These are phyloP conservation scores for Kwoniella shivajii DNA, from an alignment of 1,284 basidiomycete species.

Conservation along the genomic window DNA sequence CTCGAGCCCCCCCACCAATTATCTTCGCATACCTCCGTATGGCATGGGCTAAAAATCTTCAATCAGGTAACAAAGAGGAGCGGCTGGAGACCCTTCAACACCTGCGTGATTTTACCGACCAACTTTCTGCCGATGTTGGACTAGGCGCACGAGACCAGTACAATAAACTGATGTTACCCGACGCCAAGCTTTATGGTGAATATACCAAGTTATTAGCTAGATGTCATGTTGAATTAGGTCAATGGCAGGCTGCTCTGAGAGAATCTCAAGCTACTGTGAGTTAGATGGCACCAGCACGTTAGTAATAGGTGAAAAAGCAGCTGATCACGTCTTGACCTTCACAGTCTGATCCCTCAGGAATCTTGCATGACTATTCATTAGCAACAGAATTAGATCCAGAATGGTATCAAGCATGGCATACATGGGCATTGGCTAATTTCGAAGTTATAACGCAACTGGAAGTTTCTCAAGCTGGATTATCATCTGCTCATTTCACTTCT, in stretches of 20 bases:
- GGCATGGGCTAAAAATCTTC: constrained; percentile 82
- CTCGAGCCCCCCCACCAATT: constrained; percentile 88
- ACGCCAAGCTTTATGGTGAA: constrained; percentile 68
- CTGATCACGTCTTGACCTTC: neutral
- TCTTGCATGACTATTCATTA: constrained; percentile 79
- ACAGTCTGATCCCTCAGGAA: constrained; percentile 75
- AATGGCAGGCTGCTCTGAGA: constrained; percentile 86
- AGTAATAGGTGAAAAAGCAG: neutral
- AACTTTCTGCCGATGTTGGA: constrained; percentile 73
- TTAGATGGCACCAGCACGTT: constrained; percentile 12
- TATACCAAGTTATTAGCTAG: constrained; percentile 87
- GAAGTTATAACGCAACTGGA: constrained; percentile 88
- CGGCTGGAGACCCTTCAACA: constrained; percentile 73
- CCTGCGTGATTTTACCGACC: constrained; percentile 80
- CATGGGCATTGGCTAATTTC: constrained; percentile 96
- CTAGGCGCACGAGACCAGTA: constrained; percentile 60
- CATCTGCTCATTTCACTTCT: constrained; percentile 70
- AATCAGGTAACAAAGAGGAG: constrained; percentile 31
- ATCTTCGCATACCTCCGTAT: constrained; percentile 97
- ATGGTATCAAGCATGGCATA: constrained; percentile 99
- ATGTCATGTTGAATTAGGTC: constrained; percentile 94
- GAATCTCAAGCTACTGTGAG: constrained; percentile 72
- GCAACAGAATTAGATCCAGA: constrained; percentile 89
- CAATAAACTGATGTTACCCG: constrained; percentile 55
- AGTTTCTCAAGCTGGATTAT: constrained; percentile 69